Conservation (phyloP, 805 yeast species). For the Barnettozyma populi region DNA sequence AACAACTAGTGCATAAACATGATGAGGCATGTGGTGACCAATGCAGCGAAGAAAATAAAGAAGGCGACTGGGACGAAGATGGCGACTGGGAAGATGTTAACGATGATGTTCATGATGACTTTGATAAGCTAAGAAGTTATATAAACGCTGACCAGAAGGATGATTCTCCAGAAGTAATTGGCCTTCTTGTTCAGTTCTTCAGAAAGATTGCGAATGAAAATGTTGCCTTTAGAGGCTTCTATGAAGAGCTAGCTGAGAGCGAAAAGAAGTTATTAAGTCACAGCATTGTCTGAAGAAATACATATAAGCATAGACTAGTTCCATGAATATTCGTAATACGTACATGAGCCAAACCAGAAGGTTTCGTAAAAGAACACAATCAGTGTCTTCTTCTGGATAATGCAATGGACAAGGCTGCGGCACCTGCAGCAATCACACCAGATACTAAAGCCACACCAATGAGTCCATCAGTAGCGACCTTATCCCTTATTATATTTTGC, state of each 20-base stretch:
- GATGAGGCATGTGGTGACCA: conserved; percentile 46
- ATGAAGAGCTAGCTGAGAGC: conserved; percentile 37
- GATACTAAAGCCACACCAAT: conserved; percentile 85
- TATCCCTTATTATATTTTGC: conserved; percentile 74
- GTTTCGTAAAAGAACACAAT: too few relatives aligned
- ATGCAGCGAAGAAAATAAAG: conserved; percentile 37
- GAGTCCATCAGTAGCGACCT: conserved; percentile 80
- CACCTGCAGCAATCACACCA: conserved; percentile 80
- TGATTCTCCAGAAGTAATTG: conserved; percentile 25
- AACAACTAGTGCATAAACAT: conserved; percentile 42
- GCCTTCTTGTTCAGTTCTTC: conserved; percentile 45
- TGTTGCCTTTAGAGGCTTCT: conserved; percentile 45
- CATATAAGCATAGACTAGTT: not conserved
- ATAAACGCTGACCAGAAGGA: conserved; percentile 35
- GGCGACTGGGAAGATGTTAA: conserved; percentile 75
- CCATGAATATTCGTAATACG: not conserved
- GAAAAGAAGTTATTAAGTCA: conserved; percentile 53
- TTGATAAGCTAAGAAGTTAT: conserved; percentile 55
- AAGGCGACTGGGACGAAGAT: conserved; percentile 56
- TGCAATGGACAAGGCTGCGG: conserved; percentile 49
- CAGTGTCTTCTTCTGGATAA: conserved; percentile 28
- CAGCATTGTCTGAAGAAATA: conserved; percentile 30
- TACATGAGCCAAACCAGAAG: too few relatives aligned
- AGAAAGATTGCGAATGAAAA: conserved; percentile 48
- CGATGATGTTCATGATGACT: conserved; percentile 52